A percentile compares a stretch with the other conserved stretches of the same genome.
These are phyloP conservation scores for Trichodelitschia bisporula DNA, from an alignment of 495 filamentous ascomycete genomes.

Conservation along the genomic window DNA sequence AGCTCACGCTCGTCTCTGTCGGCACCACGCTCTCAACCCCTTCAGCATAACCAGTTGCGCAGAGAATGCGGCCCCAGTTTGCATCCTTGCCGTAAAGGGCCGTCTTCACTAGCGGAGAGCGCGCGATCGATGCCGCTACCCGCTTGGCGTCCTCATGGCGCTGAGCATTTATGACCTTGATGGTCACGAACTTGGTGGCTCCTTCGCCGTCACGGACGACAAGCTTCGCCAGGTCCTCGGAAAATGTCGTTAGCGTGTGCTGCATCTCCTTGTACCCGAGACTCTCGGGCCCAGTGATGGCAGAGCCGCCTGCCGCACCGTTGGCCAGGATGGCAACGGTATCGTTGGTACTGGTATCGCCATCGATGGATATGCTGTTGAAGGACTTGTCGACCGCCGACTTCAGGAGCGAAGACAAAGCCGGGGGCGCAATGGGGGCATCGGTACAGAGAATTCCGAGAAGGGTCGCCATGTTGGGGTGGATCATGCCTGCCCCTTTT, in stretches of 20 bases:
- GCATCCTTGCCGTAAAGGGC: constrained; percentile 91
- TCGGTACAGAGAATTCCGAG: constrained; percentile 89
- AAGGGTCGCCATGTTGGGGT: constrained; percentile 96
- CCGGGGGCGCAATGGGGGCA: constrained; percentile 45
- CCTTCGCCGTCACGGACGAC: constrained; percentile 93
- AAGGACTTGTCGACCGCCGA: constrained; percentile 65
- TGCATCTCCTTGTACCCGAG: constrained; percentile 32
- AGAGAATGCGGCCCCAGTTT: constrained; percentile 95
- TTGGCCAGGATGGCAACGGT: constrained; percentile 86
- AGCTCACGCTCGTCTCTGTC: constrained; percentile 73
- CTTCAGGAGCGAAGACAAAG: constrained; percentile 44
- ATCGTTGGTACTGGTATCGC: constrained; percentile 93
- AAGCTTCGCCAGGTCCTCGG: constrained; percentile 66
- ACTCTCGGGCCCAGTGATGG: constrained; percentile 14
- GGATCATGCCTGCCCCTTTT: constrained; percentile 98
- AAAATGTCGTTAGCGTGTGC: constrained; percentile 45
- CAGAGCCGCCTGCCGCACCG: constrained; percentile 55
- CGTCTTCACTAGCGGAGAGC: constrained; percentile 87
- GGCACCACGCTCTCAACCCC: constrained; percentile 40
- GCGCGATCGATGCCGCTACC: constrained; percentile 72
- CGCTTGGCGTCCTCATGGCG: constrained; percentile 26
- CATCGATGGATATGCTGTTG: constrained; percentile 93
- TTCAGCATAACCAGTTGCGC: constrained; percentile 77
- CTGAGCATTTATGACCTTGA: constrained; percentile 52
- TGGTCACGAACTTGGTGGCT: constrained; percentile 92